Base-by-base conservation (phyloP, 192 early-diverging fungal genomes). In the Gonapodya sp. region DNA sequence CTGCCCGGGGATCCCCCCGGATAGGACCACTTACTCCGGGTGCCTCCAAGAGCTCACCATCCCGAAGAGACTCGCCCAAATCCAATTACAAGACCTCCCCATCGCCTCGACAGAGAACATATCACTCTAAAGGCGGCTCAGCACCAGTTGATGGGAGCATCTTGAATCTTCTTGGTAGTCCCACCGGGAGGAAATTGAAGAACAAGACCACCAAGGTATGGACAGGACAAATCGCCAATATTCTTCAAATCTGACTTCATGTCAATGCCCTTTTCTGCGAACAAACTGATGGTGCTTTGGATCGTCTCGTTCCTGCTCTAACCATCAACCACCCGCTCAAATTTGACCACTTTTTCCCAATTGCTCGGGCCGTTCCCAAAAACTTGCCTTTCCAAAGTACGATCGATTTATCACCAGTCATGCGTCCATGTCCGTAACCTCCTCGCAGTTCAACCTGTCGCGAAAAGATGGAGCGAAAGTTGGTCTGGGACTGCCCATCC, bases 321-420 rank as follows among this genome's bases (percentile, higher is more conserved):
- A n/a, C n/a, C n/a, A n/a, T n/a, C n/a, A n/a, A n/a, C n/a, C n/a
- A n/a, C n/a, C n/a, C n/a, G n/a, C n/a, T n/a, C n/a, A n/a, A n/a
- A n/a, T n/a, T n/a, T n/a, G n/a, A n/a, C n/a, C n/a, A n/a, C n/a
- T n/a, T n/a, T n/a, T n/a, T n/a, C n/a, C n/a, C n/a, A n/a, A n/a
- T n/a, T n/a, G n/a, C n/a, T n/a, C n/a, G n/a, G n/a, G n/a, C n/a
- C n/a, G n/a, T n/a, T n/a, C n/a, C n/a, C n/a, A n/a, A n/a, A n/a
- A n/a, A n/a, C n/a, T n/a, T n/a, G n/a, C n/a, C n/a, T n/a, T n/a
- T n/a, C n/a, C n/a, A n/a, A n/a, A 92, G 86, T 91, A 92, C 82
- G 96, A 97, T 83, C 90, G 96, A 31, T 97, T 96, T 85, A 96
- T 97, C 80, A 95, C 96, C 0, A 94, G 88, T 81, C 91, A 94